phyloP scores from a whole-genome alignment of 164 flowering plant genomes.

The Berberis vulgaris region DNA sequence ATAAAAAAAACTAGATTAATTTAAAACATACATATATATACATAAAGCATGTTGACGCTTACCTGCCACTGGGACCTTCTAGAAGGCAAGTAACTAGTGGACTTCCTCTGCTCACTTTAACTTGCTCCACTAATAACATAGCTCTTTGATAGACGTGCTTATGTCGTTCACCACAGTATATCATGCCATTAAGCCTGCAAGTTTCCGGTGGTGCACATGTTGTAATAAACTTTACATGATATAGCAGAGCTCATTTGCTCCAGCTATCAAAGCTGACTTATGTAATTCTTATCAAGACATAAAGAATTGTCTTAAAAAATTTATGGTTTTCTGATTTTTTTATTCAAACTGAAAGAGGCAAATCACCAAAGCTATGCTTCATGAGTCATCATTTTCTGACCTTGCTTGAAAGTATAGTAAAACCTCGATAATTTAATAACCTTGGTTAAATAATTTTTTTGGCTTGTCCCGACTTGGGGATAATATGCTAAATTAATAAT shows the following conservation, averaged over 20 bases:
- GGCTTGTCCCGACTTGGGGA: too few relatives aligned
- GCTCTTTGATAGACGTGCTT: conserved; percentile 72
- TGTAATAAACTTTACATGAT: background rate
- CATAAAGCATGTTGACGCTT: background rate
- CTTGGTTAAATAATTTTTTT: too few relatives aligned
- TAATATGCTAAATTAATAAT: too few relatives aligned
- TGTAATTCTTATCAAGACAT: too few relatives aligned
- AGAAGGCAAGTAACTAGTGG: conserved; percentile 87
- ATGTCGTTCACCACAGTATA: conserved; percentile 78
- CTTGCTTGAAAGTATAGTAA: too few relatives aligned
- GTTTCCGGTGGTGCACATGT: background rate
- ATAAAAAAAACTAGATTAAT: background rate
- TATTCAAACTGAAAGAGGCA: too few relatives aligned
- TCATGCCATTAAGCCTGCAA: conserved; percentile 77
- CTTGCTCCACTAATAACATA: conserved; percentile 94
- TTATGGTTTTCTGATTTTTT: too few relatives aligned
- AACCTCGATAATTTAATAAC: too few relatives aligned
- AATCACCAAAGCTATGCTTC: too few relatives aligned
- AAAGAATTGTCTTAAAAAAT: too few relatives aligned
- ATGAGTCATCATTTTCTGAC: too few relatives aligned
- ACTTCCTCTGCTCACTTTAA: conserved; percentile 86
- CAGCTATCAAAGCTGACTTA: too few relatives aligned
- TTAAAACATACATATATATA: background rate
- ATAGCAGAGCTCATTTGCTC: background rate
- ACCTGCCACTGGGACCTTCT: conserved; percentile 98